Evolutionary conservation across 1,284 basidiomycete genomes (phyloP).

Genomic region (Moesziomyces sp.): DNA sequence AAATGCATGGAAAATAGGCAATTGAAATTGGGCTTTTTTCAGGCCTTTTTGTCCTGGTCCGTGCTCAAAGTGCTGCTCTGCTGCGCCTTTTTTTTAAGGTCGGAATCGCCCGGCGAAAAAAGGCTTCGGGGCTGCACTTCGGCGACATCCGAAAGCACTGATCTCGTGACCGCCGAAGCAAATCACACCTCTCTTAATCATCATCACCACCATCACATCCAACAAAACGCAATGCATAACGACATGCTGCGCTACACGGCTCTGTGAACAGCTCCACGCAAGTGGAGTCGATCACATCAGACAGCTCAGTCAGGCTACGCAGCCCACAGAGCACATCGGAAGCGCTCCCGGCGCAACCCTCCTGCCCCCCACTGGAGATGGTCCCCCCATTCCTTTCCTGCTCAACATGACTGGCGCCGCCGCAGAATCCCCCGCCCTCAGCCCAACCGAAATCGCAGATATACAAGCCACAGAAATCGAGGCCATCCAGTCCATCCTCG

Average conservation of each 20-base stretch:
- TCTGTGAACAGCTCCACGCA: constrained; percentile 43
- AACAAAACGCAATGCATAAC: constrained; percentile 4
- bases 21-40: neutral
- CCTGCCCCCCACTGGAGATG: neutral
- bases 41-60: neutral
- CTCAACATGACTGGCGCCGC: constrained; percentile 19
- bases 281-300: constrained; percentile 34
- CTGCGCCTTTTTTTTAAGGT: neutral
- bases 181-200: constrained; percentile 1
- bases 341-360: neutral
- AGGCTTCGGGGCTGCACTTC: constrained; percentile 11
- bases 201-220: neutral
- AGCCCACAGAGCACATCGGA: neutral
- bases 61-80: constrained; percentile 7
- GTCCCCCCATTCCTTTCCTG: neutral
- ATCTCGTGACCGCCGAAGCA: constrained; percentile 8
- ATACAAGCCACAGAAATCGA: constrained; percentile 62
- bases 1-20: neutral
- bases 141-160: constrained; percentile 8
- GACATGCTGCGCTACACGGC: constrained; percentile 18
- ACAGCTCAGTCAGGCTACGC: constrained; percentile 10
- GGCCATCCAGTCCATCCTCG: constrained; percentile 59
- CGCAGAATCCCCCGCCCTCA: constrained; percentile 13
- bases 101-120: neutral
- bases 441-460: constrained; percentile 52